A percentile compares a stretch with the other conserved stretches of the same genome.
These are phyloP conservation scores for Murraya koenigii DNA, from an alignment of 345 rosid genomes.

Conservation along the genomic window DNA sequence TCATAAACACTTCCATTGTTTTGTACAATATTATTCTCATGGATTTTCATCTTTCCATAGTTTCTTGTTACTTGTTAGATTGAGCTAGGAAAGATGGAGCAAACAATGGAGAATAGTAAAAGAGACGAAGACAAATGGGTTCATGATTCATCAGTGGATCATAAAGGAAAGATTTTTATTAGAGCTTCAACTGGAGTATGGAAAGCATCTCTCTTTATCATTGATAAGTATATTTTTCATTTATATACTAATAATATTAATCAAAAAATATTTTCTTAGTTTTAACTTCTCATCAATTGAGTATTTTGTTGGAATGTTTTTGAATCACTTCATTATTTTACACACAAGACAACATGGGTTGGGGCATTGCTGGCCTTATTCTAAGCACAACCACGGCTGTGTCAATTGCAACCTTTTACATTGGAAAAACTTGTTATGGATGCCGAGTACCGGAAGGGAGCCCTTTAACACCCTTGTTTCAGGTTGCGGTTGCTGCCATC, in stretches of 20 bases:
- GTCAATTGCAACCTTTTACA: slow-evolving; percentile 17
- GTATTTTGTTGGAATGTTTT: too few species aligned
- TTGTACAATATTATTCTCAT: too few species aligned
- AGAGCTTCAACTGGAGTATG: slow-evolving; percentile 72
- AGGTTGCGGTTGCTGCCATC: slow-evolving; percentile 37
- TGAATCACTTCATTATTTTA: neutral
- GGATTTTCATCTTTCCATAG: too few species aligned
- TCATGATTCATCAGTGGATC: slow-evolving; percentile 59
- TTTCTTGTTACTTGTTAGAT: too few species aligned
- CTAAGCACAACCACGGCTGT: slow-evolving; percentile 33
- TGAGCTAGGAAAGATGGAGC: neutral
- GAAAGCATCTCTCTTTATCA: slow-evolving; percentile 77
- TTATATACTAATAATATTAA: too few species aligned
- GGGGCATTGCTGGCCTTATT: slow-evolving; percentile 34
- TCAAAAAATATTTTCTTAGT: too few species aligned
- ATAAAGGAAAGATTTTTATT: slow-evolving; percentile 45
- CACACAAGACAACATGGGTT: slow-evolving; percentile 33
- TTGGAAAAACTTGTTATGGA: slow-evolving; percentile 32
- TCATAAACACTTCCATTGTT: too few species aligned
- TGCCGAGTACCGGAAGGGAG: slow-evolving; percentile 32
- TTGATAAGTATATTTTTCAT: slow-evolving; percentile 33
- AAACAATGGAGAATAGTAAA: neutral
- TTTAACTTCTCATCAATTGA: too few species aligned
- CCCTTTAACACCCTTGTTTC: slow-evolving; percentile 36
- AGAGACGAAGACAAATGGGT: slow-evolving; percentile 49